Base-by-base conservation (phyloP, 1,139 yeast genomes). In the Candida sanyaensis region DNA sequence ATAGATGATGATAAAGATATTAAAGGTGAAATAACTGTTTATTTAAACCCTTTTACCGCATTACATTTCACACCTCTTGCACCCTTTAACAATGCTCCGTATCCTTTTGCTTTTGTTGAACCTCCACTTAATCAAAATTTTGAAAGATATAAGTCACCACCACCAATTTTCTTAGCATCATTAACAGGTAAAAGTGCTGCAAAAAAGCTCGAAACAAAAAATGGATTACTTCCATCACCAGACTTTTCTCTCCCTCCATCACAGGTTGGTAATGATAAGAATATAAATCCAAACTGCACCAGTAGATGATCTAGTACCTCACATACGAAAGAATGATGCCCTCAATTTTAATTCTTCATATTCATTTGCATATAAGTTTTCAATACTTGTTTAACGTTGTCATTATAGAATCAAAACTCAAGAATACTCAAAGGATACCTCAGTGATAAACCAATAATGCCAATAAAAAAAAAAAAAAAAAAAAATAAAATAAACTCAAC, bases 41-140 rank as follows among this genome's bases (percentile, higher is more conserved):
- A 33, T 37, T 33, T 30, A 39, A 44, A 44, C 38, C 31, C 37
- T 6, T 40, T 31, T 24, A 31, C 41, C 12, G 34, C 44, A 21
- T 39, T 37, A 21, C 31, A 44, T 37, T 44, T 44, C 36, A 44
- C 41, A 7, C 47, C 47, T 11, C 42, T 39, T 37, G 47, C 44
- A 1, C 47, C 47, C 11, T 44, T 44, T 32, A 44, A 33, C 27
- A 23, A 30, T 28, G 37, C 47, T 8, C 47, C 47, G 0, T 44
- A 44, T 37, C 47, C 47, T 7, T 44, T 44, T 32, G 32, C 41
- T 2, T 44, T 38, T 31, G 26, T 36, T 32, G 31, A 39, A 27
- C 41, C 40, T 6, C 30, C 37, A 12, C 37, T 12, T 4, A n/a
- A 24, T 7, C 26, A 31, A 6, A 11, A 5, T 10, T 26, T 27